These are phyloP conservation scores for Melampsora americana DNA, from an alignment of 1,284 basidiomycete genomes.

Conservation along the genomic window DNA sequence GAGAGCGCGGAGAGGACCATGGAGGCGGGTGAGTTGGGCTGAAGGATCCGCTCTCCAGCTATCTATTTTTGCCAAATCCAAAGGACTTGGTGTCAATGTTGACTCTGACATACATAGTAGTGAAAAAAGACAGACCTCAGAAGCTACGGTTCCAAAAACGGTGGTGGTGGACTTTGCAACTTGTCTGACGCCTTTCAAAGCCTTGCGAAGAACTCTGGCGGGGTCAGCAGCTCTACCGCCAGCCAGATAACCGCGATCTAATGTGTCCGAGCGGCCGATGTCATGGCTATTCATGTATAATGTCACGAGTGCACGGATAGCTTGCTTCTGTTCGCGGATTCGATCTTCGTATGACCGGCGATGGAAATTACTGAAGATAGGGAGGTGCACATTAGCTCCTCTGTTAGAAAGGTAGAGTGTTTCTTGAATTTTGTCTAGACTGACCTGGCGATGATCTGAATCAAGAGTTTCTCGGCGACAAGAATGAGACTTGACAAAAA, in stretches of 20 bases:
- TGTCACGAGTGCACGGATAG: slow-evolving; percentile 68
- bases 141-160: slow-evolving; percentile 41
- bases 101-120: not conserved
- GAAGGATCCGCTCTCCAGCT: slow-evolving; percentile 67
- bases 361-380: slow-evolving; percentile 65
- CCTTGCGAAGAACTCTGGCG: slow-evolving; percentile 66
- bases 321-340: slow-evolving; percentile 76
- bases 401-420: slow-evolving; percentile 37
- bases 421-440: not conserved
- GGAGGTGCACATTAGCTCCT: not conserved
- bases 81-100: slow-evolving; percentile 47
- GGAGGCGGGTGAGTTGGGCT: slow-evolving; percentile 80
- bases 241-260: slow-evolving; percentile 57
- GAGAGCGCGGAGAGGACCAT: slow-evolving; percentile 75
- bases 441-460: slow-evolving; percentile 72
- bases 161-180: slow-evolving; percentile 78
- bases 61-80: slow-evolving; percentile 56
- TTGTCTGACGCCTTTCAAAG: slow-evolving; percentile 67
- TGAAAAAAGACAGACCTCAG: slow-evolving; percentile 14
- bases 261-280: slow-evolving; percentile 65
- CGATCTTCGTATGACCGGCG: slow-evolving; percentile 78
- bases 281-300: slow-evolving; percentile 66
- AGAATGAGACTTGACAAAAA: slow-evolving; percentile 70
- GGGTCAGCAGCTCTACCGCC: slow-evolving; percentile 59
- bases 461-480: slow-evolving; percentile 76